A percentile compares a stretch with the other conserved stretches of the same genome.
These are phyloP conservation scores for Solanum paucissectum DNA, from an alignment of 257 asterid genomes.

Conservation along the genomic window DNA sequence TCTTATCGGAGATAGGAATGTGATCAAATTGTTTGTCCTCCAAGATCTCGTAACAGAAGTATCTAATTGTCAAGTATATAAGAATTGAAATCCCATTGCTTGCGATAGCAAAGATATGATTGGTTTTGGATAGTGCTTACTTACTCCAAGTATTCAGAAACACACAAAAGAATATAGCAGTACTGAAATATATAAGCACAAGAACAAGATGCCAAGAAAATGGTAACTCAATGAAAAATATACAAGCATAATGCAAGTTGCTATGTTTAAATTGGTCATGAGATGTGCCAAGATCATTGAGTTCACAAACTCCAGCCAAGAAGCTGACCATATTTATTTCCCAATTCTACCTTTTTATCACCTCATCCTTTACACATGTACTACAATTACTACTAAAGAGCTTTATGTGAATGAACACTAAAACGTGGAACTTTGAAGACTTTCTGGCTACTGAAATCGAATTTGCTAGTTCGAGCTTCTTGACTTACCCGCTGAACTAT, in stretches of 20 bases:
- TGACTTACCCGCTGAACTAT: neutral
- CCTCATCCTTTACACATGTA: neutral
- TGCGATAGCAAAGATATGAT: neutral
- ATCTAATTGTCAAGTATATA: neutral
- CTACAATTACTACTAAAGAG: neutral
- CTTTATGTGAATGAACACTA: neutral
- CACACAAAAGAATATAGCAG: neutral
- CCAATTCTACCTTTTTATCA: neutral
- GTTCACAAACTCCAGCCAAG: constrained; percentile 30
- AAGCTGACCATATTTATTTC: constrained; percentile 52
- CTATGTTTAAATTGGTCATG: constrained; percentile 23
- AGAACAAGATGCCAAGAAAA: neutral
- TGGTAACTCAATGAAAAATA: neutral
- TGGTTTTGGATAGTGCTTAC: neutral
- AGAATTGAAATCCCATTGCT: neutral
- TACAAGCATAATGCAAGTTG: constrained; percentile 37
- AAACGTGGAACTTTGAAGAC: neutral
- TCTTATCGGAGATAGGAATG: neutral
- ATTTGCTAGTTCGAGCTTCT: neutral
- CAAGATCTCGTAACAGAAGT: neutral
- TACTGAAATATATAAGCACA: neutral
- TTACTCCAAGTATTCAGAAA: neutral
- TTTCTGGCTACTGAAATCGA: neutral
- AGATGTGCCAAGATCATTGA: constrained; percentile 37
- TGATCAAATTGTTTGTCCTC: neutral